phyloP scores from a whole-genome alignment of 1,139 yeast species.

The Zygotorulaspora mrakii region DNA sequence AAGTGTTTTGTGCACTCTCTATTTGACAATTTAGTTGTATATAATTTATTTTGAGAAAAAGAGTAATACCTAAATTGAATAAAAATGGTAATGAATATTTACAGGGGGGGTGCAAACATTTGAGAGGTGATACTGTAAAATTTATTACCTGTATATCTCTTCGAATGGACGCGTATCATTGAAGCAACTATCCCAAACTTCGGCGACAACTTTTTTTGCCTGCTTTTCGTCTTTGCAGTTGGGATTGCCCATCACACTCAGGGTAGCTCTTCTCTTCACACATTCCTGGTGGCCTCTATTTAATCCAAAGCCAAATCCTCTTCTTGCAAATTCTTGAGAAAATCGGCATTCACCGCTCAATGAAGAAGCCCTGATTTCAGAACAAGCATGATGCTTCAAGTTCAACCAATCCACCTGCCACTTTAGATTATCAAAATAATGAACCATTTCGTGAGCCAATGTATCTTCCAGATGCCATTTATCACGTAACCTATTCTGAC shows the following conservation, averaged over 20 bases:
- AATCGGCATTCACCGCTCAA: constrained; percentile 94
- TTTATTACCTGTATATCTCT: constrained; percentile 54
- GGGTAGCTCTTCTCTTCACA: constrained; percentile 79
- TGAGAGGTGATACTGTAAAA: no score
- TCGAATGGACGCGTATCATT: constrained; percentile 96
- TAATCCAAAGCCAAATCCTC: constrained; percentile 34
- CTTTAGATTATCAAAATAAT: constrained; percentile 85
- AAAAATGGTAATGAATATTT: constrained; percentile 8
- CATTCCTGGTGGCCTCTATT: constrained; percentile 86
- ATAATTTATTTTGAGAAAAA: neutral
- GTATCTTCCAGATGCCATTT: constrained; percentile 89
- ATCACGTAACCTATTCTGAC: constrained; percentile 77
- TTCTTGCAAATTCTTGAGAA: constrained; percentile 72
- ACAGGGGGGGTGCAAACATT: constrained; percentile 5
- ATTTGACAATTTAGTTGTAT: constrained; percentile 58
- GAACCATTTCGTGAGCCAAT: constrained; percentile 86
- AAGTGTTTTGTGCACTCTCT: constrained; percentile 78
- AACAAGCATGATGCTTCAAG: constrained; percentile 91
- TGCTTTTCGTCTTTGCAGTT: constrained; percentile 64
- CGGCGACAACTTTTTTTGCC: constrained; percentile 75
- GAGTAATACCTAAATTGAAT: neutral
- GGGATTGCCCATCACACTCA: constrained; percentile 86
- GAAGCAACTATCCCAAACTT: constrained; percentile 91
- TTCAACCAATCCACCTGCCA: constrained; percentile 82
- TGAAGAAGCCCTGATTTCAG: constrained; percentile 91